Conservation (phyloP, 768 basidiomycete species). For the Gymnopilus junonius region DNA sequence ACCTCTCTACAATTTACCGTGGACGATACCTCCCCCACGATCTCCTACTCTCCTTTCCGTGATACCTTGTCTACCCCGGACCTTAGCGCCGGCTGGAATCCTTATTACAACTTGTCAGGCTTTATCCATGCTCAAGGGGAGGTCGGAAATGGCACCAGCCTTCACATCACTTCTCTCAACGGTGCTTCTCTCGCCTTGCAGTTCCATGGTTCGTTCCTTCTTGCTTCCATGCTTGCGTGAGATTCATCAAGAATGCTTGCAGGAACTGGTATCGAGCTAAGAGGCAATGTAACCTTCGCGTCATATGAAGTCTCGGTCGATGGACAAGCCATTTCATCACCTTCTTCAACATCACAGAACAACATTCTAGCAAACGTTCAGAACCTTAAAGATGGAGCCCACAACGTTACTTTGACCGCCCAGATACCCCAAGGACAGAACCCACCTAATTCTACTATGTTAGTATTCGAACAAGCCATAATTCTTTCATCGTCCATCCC, state of each 20-base stretch:
- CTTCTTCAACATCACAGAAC: conserved; percentile 25
- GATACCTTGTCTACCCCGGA: conserved; percentile 57
- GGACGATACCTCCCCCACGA: conserved; percentile 69
- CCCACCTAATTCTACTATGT: conserved; percentile 35
- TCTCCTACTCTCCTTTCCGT: conserved; percentile 62
- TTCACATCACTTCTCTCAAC: conserved; percentile 64
- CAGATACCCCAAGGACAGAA: conserved; percentile 33
- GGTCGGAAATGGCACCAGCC: conserved; percentile 57
- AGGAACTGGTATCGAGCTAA: conserved; percentile 71
- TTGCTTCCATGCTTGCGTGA: background rate
- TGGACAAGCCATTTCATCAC: conserved; percentile 34
- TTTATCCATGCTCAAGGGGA: conserved; percentile 45
- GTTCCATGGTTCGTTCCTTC: conserved; percentile 61
- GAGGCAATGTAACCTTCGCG: conserved; percentile 52
- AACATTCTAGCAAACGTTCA: conserved; percentile 54
- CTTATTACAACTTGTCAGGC: conserved; percentile 57
- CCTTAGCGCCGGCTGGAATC: conserved; percentile 67
- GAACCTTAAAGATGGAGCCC: conserved; percentile 50
- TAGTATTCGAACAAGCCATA: conserved; percentile 63
- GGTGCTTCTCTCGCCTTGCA: conserved; percentile 58
- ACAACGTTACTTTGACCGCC: conserved; percentile 60
- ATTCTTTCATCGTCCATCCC: conserved; percentile 42
- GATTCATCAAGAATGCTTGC: conserved; percentile 5
- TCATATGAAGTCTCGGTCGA: conserved; percentile 59
- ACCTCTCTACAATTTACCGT: conserved; percentile 47